Evolutionary conservation across 108 stramenopile species (phyloP), one percentile per base, ranked within the genome.

Genomic region (Skeletonema marinoi): DNA sequence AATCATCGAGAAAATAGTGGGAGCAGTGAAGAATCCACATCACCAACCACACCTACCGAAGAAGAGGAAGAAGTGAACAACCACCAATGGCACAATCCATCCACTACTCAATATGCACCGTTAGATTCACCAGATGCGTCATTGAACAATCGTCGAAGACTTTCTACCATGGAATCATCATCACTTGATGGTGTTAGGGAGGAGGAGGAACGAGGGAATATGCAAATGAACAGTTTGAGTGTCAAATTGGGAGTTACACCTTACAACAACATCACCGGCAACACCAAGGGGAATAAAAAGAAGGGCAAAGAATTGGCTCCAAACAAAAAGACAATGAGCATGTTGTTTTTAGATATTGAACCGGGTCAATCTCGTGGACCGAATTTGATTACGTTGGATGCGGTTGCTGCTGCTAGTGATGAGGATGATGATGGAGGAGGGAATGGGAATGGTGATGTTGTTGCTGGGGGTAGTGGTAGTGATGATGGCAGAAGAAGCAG

Each of bases 261-360:
- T 25, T 56, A 56, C 54, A 25, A 25, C 8, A 25, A 19, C 65
- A 66, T 54, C 32, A 31, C 17, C 3, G 16, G 2, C 2, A 50
- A 16, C 9, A 31, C 12, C 67, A 68, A 48, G 21, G 31, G 32
- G 54, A 33, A 30, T 6, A 42, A 29, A 5, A 48, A 6, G 32
- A 38, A 16, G 3, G 1, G 65, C 0, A n/a, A 41, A 36, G 11
- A 32, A 0, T 31, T 6, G 12, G 64, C 16, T 5, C 3, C 16
- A 41, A 14, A 19, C 7, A 51, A n/a, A 44, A 80, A 80, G 54
- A 73, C 79, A 12, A 80, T 73, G 79, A 74, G 72, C 31, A 81
- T 81, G 80, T 33, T 81, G 32, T 48, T 81, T 14, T 61, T 81
- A 11, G 80, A 81, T 69, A 81, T 81, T 36, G 60, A 46, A 30